These are phyloP conservation scores for Nakazawaea peltata DNA, from an alignment of 805 yeast genomes.

Conservation along the genomic window DNA sequence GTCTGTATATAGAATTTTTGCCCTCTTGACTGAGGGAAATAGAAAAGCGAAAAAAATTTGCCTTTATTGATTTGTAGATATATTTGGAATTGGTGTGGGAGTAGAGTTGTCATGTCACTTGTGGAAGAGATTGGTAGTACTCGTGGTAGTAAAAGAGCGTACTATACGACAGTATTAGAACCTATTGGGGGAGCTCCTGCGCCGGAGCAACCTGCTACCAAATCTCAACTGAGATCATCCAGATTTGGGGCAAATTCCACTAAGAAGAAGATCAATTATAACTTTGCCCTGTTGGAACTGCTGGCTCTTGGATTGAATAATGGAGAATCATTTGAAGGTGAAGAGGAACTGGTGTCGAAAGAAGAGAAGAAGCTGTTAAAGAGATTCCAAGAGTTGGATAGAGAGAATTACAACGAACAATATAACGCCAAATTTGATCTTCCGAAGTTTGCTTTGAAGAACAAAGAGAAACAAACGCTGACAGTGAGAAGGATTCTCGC, in stretches of 20 bases:
- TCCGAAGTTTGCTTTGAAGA: constrained; percentile 19
- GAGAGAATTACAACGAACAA: constrained; percentile 35
- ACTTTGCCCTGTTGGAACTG: constrained; percentile 18
- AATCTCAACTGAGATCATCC: too few species aligned
- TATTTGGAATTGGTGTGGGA: too few species aligned
- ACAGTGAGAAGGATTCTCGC: constrained; percentile 29
- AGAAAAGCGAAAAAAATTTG: too few species aligned
- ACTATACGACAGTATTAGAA: neutral
- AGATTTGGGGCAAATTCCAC: too few species aligned
- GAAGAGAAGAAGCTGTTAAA: constrained; percentile 28
- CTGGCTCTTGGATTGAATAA: constrained; percentile 9
- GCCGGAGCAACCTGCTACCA: too few species aligned
- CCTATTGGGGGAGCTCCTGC: neutral
- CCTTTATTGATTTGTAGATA: neutral
- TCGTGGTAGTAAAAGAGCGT: constrained; percentile 1
- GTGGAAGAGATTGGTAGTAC: constrained; percentile 8
- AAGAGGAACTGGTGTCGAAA: constrained; percentile 11
- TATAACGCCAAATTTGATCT: constrained; percentile 24
- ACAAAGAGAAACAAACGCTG: constrained; percentile 16
- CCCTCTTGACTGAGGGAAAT: too few species aligned
- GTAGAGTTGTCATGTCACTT: constrained; percentile 10
- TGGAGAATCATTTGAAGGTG: too few species aligned
- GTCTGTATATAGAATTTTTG: neutral
- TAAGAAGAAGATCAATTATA: constrained; percentile 20
- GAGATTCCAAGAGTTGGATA: constrained; percentile 31